These are phyloP conservation scores for Thielaviopsis ethacetica DNA, from an alignment of 2,329 filamentous ascomycete species.

Conservation along the genomic window DNA sequence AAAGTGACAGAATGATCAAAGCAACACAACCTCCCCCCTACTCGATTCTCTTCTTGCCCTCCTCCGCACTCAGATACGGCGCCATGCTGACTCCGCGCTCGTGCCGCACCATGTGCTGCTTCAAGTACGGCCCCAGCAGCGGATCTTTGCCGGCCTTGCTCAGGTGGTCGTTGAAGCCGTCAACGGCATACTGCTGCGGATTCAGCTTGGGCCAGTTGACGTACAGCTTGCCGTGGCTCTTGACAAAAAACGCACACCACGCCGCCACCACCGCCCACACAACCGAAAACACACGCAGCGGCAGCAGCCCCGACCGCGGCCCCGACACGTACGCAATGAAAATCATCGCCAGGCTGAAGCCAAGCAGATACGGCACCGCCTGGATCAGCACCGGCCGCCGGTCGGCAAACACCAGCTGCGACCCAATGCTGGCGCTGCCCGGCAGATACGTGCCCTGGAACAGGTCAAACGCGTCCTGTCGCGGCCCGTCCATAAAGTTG, in stretches of 20 bases:
- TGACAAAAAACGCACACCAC: constrained; percentile 64
- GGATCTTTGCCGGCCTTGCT: constrained; percentile 67
- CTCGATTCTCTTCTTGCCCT: constrained; percentile 97
- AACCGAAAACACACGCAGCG: constrained; percentile 65
- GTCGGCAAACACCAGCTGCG: constrained; percentile 64
- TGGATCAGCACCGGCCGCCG: constrained; percentile 75
- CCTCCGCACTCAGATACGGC: constrained; percentile 71
- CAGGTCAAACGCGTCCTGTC: constrained; percentile 89
- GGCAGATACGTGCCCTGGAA: constrained; percentile 81
- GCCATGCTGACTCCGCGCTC: constrained; percentile 73
- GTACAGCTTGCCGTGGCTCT: constrained; percentile 77
- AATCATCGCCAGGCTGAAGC: constrained; percentile 72
- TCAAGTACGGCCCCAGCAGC: constrained; percentile 59
- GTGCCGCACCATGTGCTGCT: constrained; percentile 35
- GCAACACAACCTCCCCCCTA: constrained; percentile 21
- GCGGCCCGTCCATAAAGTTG: constrained; percentile 85
- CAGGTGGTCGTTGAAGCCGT: constrained; percentile 79
- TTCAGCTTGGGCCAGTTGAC: constrained; percentile 97
- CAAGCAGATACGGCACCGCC: constrained; percentile 80
- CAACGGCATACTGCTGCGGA: constrained; percentile 67
- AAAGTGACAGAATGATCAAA: not conserved
- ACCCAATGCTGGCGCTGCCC: constrained; percentile 52
- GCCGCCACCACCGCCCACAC: constrained; percentile 56
- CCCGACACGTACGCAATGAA: constrained; percentile 58
- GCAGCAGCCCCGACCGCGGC: constrained; percentile 61